A percentile compares a stretch with the other conserved stretches of the same genome.
These are phyloP conservation scores for Epichloe hybrida DNA, from an alignment of 2,329 filamentous ascomycete species.

Conservation along the genomic window DNA sequence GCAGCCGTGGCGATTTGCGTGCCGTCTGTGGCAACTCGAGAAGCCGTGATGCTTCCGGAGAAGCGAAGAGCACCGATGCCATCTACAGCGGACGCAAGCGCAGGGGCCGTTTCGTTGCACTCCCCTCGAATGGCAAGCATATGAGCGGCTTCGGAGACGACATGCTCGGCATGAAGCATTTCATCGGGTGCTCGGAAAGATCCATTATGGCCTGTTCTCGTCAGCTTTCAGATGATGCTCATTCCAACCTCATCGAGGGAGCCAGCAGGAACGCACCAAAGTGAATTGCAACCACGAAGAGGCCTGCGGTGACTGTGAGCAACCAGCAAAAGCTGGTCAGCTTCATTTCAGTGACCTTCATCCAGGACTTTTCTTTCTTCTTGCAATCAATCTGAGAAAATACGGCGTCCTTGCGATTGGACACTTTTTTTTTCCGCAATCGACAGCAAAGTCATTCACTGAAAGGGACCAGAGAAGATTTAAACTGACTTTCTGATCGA, in stretches of 20 bases:
- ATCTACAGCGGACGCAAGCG: slow-evolving; percentile 5
- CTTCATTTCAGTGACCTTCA: neutral
- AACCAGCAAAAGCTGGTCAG: slow-evolving; percentile 4
- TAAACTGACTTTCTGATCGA: neutral
- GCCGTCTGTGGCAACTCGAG: slow-evolving; percentile 1
- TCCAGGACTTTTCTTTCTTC: neutral
- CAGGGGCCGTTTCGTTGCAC: slow-evolving; percentile 7
- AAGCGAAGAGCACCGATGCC: slow-evolving; percentile 6
- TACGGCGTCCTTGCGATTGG: neutral
- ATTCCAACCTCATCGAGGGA: neutral
- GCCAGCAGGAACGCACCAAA: neutral
- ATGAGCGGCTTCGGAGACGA: slow-evolving; percentile 10
- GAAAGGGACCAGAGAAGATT: neutral
- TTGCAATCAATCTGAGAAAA: neutral
- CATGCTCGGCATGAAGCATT: slow-evolving; percentile 9
- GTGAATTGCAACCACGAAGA: neutral
- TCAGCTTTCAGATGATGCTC: neutral
- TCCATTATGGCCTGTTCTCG: slow-evolving; percentile 1
- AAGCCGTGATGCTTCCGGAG: slow-evolving; percentile 8
- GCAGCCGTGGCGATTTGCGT: slow-evolving; percentile 1
- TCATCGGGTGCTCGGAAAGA: slow-evolving; percentile 5
- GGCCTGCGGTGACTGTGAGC: neutral
- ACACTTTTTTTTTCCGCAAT: slow-evolving; percentile 1
- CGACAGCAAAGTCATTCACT: neutral
- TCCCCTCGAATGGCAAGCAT: slow-evolving; percentile 11